Conservation (phyloP, 352 stramenopile species). For the Phytopythium oedochilum region DNA sequence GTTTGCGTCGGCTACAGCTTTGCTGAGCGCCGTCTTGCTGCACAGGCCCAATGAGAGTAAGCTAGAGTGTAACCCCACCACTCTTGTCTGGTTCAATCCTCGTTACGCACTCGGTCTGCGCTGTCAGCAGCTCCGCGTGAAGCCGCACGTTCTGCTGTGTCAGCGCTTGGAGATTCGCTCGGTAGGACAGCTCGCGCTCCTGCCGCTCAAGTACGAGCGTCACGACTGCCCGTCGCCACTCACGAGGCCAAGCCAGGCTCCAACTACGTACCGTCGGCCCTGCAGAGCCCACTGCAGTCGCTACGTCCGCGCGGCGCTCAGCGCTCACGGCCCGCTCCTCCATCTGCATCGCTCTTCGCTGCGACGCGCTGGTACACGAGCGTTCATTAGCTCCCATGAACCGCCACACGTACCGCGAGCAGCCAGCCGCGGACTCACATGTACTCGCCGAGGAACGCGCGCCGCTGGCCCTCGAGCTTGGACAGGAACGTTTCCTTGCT, state of each 20-base stretch:
- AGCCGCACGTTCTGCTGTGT: slow-evolving; percentile 24
- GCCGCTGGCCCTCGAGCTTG: slow-evolving; percentile 16
- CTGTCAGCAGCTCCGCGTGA: slow-evolving; percentile 8
- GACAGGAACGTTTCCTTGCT: slow-evolving; percentile 15
- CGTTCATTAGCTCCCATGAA: no score
- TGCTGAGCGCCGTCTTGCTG: not conserved
- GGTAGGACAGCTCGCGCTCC: slow-evolving; percentile 2
- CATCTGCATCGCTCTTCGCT: slow-evolving; percentile 7
- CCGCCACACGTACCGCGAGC: no score
- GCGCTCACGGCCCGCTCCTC: slow-evolving; percentile 11
- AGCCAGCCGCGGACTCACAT: slow-evolving; percentile 11
- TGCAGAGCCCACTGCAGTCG: not conserved
- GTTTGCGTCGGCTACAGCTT: not conserved
- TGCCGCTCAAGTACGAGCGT: no score
- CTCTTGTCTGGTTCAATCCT: not conserved
- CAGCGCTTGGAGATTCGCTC: slow-evolving; percentile 8
- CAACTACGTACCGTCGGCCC: not conserved
- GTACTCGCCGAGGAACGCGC: slow-evolving; percentile 14
- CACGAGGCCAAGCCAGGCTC: no score
- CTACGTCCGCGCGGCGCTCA: slow-evolving; percentile 6
- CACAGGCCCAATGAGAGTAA: no score
- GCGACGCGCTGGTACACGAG: not conserved
- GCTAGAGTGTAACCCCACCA: no score
- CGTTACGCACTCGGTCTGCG: slow-evolving; percentile 12
- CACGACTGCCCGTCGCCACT: no score